Base-by-base conservation (phyloP, 1,139 yeast genomes). In the Suhomyces anneliseae region DNA sequence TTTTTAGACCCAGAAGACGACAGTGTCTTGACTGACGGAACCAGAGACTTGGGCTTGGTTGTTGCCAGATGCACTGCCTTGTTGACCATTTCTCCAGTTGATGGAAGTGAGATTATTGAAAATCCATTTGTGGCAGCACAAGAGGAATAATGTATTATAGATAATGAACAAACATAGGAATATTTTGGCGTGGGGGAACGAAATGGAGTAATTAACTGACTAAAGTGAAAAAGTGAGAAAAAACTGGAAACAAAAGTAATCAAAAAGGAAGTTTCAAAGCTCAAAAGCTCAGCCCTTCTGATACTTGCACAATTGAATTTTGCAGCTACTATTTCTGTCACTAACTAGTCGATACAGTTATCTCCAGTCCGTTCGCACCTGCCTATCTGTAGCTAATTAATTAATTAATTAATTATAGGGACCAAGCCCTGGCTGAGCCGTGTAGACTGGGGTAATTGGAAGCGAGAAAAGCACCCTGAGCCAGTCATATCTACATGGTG, bases 51-150 rank as follows among this genome's bases (percentile, higher is more conserved):
- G 47, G 65, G 65, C 15, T 74, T 81, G 47, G 93, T 90, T 19
- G 95, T 93, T 39, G 89, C 88, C 3, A 83, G 98, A 68, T 95
- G 98, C 10, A 90, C 96, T 4, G 75, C 86, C 40, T 69, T 92
- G 52, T 79, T 89, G 58, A 85, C 95, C 9, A 81, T 92, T 52
- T 82, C 95, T 24, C 97, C 97, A 10, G 79, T 82, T 36, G 90
- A 88, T 46, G 97, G 98, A 9, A 81, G 87, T 53, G 92, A 85
- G 58, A 74, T 79, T 48, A 87, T 92, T 58, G 86, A 82, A 41
- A 87, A 87, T 62, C 95, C 95, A 7, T 86, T 83, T 63, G 65
- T 57, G 19, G 53, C 47, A 27, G 43, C 42, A 39, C 61, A 57
- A 46, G 54, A 59, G 43, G 47, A 54, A 48, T 27, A 38, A 34